Conservation (phyloP, 2,329 filamentous ascomycete genomes). For the Aureobasidium sp. region DNA sequence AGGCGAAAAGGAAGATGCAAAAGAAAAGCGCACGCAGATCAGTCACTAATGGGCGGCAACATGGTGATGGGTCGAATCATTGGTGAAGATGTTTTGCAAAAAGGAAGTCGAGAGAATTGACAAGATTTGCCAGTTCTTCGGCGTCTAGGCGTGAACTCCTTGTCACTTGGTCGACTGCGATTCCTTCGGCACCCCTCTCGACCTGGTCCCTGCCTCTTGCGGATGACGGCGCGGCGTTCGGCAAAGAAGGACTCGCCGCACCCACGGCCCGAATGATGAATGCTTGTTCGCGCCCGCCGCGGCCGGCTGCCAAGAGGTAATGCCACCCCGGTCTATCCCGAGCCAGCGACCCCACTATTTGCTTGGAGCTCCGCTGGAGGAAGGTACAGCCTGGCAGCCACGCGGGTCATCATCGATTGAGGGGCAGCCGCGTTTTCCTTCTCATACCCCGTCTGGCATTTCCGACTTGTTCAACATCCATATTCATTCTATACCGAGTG, state of each 20-base stretch:
- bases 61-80: neutral
- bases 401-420: neutral
- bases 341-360: neutral
- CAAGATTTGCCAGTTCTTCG: neutral
- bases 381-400: conserved; percentile 6
- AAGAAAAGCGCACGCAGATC: conserved; percentile 1
- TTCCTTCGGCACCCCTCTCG: neutral
- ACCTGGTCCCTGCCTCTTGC: neutral
- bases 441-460: neutral
- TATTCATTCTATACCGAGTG: neutral
- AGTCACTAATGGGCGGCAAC: conserved; percentile 3
- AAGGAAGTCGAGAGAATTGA: conserved; percentile 1
- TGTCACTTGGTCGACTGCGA: no score
- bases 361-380: conserved; percentile 3
- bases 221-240: neutral
- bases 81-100: neutral
- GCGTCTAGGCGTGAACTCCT: neutral
- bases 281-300: neutral
- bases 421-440: neutral
- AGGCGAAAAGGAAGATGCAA: neutral
- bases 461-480: neutral
- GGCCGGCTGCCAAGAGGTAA: neutral
- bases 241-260: neutral
- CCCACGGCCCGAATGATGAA: conserved; percentile 1
- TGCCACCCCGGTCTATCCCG: neutral